Conservation (phyloP, 805 yeast species). For the Aciculoconidium aculeatum region DNA sequence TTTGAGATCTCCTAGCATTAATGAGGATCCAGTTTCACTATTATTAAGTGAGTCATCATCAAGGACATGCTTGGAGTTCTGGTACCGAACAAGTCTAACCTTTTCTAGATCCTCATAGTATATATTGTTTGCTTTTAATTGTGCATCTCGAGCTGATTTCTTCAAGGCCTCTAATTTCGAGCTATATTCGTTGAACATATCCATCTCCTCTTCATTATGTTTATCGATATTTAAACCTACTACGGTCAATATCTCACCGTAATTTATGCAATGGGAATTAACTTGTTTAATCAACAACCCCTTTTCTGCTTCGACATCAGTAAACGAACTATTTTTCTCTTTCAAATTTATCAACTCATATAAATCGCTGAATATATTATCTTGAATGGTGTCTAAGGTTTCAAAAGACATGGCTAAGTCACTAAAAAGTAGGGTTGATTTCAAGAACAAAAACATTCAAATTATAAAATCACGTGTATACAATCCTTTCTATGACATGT, state of each 20-base stretch:
- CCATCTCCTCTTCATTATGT: slow-evolving; percentile 2
- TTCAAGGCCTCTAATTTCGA: slow-evolving; percentile 17
- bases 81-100: slow-evolving; percentile 24
- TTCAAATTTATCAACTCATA: slow-evolving; percentile 8
- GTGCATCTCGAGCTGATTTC: slow-evolving; percentile 22
- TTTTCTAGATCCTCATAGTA: slow-evolving; percentile 25
- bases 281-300: too few relatives aligned
- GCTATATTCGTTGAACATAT: slow-evolving; percentile 14
- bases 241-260: too few relatives aligned
- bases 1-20: slow-evolving; percentile 3
- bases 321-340: too few relatives aligned
- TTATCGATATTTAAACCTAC: too few relatives aligned
- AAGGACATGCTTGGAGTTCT: neutral
- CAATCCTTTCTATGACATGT: too few relatives aligned
- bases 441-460: too few relatives aligned
- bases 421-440: too few relatives aligned
- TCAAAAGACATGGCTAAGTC: too few relatives aligned
- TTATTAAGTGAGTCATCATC: neutral
- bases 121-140: slow-evolving; percentile 19
- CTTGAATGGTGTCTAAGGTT: slow-evolving; percentile 3
- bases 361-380: slow-evolving; percentile 1
- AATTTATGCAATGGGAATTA: too few relatives aligned
- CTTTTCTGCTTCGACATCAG: too few relatives aligned
- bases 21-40: neutral
- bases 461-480: too few relatives aligned